Conservation (phyloP, 208 protist species). For the Trypanosoma platydactyli region DNA sequence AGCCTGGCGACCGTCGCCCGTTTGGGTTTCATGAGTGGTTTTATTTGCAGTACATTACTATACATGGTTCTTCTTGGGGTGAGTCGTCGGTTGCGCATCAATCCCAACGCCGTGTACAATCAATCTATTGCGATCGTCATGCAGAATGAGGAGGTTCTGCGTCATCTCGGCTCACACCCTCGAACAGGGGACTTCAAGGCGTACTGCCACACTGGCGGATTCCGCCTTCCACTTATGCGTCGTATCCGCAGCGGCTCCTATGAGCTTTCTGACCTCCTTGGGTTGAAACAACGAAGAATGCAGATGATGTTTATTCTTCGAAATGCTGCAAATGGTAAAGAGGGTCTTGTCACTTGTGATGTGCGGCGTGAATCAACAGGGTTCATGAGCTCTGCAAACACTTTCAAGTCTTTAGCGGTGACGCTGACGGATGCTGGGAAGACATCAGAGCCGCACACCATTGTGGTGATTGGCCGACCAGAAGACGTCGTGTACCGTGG, state of each 20-base stretch:
- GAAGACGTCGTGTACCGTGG: conserved; percentile 80
- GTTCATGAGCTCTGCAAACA: conserved; percentile 67
- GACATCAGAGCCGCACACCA: conserved; percentile 45
- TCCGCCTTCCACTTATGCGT: conserved; percentile 78
- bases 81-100: conserved; percentile 68
- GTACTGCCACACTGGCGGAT: conserved; percentile 73
- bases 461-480: conserved; percentile 82
- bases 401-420: conserved; percentile 78
- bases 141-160: conserved; percentile 72
- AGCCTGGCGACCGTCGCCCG: conserved; percentile 80
- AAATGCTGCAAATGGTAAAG: conserved; percentile 54
- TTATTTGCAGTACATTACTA: conserved; percentile 60
- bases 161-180: conserved; percentile 77
- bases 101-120: conserved; percentile 87
- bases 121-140: conserved; percentile 88
- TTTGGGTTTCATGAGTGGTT: conserved; percentile 80
- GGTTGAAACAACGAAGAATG: conserved; percentile 71
- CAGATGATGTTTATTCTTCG: conserved; percentile 90
- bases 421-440: conserved; percentile 59
- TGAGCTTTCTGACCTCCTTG: conserved; percentile 79
- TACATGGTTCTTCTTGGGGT: conserved; percentile 59
- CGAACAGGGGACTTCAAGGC: conserved; percentile 85
- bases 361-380: conserved; percentile 75
- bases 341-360: conserved; percentile 83
- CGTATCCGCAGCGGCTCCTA: conserved; percentile 87